These are phyloP conservation scores for Umbelopsis ramanniana DNA, from an alignment of 192 early-diverging fungal genomes.

Conservation along the genomic window DNA sequence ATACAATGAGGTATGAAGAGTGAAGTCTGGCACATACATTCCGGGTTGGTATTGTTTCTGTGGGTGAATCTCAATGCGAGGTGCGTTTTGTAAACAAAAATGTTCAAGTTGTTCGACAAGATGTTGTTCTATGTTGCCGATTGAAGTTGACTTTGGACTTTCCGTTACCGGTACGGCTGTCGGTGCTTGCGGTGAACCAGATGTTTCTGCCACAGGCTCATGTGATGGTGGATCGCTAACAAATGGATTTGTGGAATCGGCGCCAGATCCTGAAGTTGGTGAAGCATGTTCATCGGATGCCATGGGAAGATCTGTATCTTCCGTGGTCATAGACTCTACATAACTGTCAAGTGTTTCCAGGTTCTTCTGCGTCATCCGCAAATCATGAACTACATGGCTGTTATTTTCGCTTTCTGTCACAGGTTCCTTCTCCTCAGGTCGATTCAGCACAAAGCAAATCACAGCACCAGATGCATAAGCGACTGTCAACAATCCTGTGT, in stretches of 20 bases:
- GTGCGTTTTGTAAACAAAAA: not conserved
- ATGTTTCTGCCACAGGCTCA: not conserved
- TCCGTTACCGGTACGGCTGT: not conserved
- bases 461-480: constrained; percentile 40
- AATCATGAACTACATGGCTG: not conserved
- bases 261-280: not conserved
- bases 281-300: not conserved
- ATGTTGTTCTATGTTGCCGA: not conserved
- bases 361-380: not conserved
- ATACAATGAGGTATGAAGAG: not conserved
- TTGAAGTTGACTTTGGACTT: no score
- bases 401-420: not conserved
- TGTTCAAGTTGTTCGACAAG: not conserved
- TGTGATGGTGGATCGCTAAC: not conserved
- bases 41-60: not conserved
- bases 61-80: not conserved
- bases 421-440: not conserved
- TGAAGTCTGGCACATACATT: not conserved
- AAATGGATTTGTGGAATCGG: constrained; percentile 23
- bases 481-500: constrained; percentile 33
- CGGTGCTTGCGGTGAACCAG: not conserved
- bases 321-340: not conserved
- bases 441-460: constrained; percentile 22
- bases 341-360: constrained; percentile 16
- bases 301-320: not conserved